Evolutionary conservation across 129 eudicot genomes (phyloP).

Genomic region (Cynara cardunculus): DNA sequence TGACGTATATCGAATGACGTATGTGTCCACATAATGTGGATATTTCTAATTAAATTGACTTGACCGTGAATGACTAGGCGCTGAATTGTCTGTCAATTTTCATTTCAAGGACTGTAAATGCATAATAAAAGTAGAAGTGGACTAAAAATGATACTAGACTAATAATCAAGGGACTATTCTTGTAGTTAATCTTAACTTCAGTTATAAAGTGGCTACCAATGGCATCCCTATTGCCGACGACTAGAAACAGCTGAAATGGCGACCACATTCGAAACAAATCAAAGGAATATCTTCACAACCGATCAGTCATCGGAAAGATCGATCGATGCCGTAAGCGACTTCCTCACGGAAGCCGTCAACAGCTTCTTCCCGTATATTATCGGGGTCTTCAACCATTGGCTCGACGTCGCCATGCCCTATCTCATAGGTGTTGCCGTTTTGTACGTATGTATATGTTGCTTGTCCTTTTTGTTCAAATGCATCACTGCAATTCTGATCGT

Average conservation of each 20-base stretch:
- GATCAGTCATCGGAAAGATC: not conserved
- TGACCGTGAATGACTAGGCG: not conserved
- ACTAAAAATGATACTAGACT: not conserved
- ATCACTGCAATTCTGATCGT: not conserved
- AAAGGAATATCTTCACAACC: constrained; percentile 10
- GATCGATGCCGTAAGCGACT: constrained; percentile 15
- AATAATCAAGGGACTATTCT: constrained; percentile 6
- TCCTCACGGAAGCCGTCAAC: not conserved
- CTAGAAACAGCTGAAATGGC: constrained; percentile 9
- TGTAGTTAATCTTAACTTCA: not conserved
- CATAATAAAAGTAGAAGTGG: not conserved
- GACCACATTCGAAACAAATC: constrained; percentile 8
- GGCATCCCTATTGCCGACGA: not conserved
- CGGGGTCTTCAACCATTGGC: constrained; percentile 27
- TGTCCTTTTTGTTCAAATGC: constrained; percentile 28
- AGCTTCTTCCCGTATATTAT: constrained; percentile 12
- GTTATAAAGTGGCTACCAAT: not conserved
- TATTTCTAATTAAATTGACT: not conserved
- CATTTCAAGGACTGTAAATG: not conserved
- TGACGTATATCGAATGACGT: not conserved
- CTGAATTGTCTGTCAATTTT: not conserved
- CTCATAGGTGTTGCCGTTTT: constrained; percentile 28
- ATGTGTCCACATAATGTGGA: not conserved
- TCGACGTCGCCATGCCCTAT: constrained; percentile 31
- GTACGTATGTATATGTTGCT: constrained; percentile 24